Evolutionary conservation across 2,329 filamentous ascomycete genomes (phyloP).

Genomic region (Exophiala viscosa): DNA sequence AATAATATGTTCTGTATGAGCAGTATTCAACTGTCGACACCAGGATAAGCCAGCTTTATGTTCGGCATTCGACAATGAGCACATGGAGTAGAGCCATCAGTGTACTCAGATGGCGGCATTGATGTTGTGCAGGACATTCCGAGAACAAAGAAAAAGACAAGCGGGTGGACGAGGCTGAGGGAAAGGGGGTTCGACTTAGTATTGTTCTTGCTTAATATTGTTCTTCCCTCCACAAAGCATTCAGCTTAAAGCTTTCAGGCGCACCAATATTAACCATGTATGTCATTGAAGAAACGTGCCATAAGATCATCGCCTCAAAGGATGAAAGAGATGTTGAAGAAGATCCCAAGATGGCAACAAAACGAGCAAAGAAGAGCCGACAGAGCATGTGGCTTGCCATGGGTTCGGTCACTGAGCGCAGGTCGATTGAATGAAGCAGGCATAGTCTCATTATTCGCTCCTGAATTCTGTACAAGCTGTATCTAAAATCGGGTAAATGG

Average conservation of each 20-base stretch:
- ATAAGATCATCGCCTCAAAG: no score
- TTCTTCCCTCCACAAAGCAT: conserved; percentile 14
- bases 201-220: conserved; percentile 26
- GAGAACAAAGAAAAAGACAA: conserved; percentile 1
- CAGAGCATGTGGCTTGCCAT: no score
- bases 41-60: background rate
- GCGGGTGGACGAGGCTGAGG: conserved; percentile 12
- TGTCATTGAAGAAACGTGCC: no score
- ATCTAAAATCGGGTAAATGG: conserved; percentile 46
- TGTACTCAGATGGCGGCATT: background rate
- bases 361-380: no score
- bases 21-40: background rate
- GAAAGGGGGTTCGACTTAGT: conserved; percentile 7
- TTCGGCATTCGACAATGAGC: background rate
- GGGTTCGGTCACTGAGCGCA: no score
- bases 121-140: background rate
- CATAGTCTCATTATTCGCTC: background rate
- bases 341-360: no score
- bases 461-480: background rate
- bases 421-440: no score
- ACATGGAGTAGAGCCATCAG: background rate
- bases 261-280: no score
- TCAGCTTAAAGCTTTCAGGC: no score
- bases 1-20: conserved; percentile 4
- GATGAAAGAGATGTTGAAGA: background rate